A percentile compares a stretch with the other conserved stretches of the same genome.
Conservation (phyloP, 2,329 filamentous ascomycete species). For the Aaosphaeria pasadenensis region DNA sequence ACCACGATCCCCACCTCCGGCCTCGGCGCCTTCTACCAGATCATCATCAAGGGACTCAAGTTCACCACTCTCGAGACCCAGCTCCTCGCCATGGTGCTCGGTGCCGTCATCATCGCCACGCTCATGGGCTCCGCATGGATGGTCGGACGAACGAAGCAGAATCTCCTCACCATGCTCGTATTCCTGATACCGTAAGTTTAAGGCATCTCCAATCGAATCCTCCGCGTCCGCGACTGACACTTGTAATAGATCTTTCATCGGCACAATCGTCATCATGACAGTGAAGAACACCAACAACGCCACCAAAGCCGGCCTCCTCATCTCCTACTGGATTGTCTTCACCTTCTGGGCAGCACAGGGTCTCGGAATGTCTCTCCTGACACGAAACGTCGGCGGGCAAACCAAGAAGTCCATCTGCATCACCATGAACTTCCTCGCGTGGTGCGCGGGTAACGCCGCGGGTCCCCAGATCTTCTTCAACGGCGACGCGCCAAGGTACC, state of each 20-base stretch:
- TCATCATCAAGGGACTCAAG: constrained; percentile 67
- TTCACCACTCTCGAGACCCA: constrained; percentile 68
- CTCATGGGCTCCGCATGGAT: constrained; percentile 65
- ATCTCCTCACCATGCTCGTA: constrained; percentile 62
- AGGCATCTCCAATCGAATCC: neutral
- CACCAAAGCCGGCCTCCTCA: constrained; percentile 64
- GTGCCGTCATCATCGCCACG: constrained; percentile 70
- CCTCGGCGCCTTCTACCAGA: constrained; percentile 69
- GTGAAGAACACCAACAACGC: constrained; percentile 57
- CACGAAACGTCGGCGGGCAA: constrained; percentile 68
- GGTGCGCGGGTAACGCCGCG: constrained; percentile 66
- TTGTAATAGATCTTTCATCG: constrained; percentile 59
- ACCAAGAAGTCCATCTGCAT: constrained; percentile 70
- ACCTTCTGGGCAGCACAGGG: constrained; percentile 76
- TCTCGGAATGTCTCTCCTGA: constrained; percentile 64
- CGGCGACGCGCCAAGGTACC: constrained; percentile 62
- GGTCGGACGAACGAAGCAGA: constrained; percentile 67
- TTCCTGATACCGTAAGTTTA: constrained; percentile 62
- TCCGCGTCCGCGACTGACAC: neutral
- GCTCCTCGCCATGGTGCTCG: constrained; percentile 71
- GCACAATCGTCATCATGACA: constrained; percentile 69
- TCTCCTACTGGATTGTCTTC: constrained; percentile 73
- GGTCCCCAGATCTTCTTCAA: constrained; percentile 45
- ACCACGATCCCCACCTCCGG: constrained; percentile 73
- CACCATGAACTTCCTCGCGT: constrained; percentile 68